Base-by-base conservation (phyloP, 805 yeast species). In the Lachancea lanzarotensis region DNA sequence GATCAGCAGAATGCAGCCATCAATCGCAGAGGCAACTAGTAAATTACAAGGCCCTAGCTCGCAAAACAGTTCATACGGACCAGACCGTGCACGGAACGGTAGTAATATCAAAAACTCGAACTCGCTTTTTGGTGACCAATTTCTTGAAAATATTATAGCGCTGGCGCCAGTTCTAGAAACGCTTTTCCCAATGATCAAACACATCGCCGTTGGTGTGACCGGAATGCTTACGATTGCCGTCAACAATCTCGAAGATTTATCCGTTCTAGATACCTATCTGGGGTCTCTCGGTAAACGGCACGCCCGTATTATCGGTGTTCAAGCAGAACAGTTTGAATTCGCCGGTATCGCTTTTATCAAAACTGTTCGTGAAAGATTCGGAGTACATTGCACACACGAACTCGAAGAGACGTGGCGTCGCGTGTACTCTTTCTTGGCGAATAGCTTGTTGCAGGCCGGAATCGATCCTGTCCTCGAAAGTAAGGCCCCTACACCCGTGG, bases 191-290 rank as follows among this genome's bases (percentile, higher is more conserved):
- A 77, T 84, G 6, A 78, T 85, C 51, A 75, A 75, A 51, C 89
- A 84, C 58, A 95, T 85, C 65, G 87, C 91, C 2, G 75, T 79
- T 13, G 77, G 89, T 7, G 82, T 86, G 67, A 87, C 91, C 0
- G 89, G 90, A 6, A 85, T 86, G 19, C 62, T 86, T 53, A 75
- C 84, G 26, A 71, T 79, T 31, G 84, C 90, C 2, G 76, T 86
- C 46, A 64, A 73, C 25, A 79, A 78, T 52, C 67, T 86, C 42
- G 88, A 83, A 44, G 72, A 79, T 50, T 67, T 85, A 43, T 57
- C 72, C 2, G 62, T 65, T 8, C 63, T 85, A 53, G 81, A 82
- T 54, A 82, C 73, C 25, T 81, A 80, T 45, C 63, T 86, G 42
- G 67, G 67, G 35, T 74, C 76, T 39, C 65, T 86, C 50, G 95